These are phyloP conservation scores for Spergularia marina DNA, from an alignment of 148 eudicot species.

Conservation along the genomic window DNA sequence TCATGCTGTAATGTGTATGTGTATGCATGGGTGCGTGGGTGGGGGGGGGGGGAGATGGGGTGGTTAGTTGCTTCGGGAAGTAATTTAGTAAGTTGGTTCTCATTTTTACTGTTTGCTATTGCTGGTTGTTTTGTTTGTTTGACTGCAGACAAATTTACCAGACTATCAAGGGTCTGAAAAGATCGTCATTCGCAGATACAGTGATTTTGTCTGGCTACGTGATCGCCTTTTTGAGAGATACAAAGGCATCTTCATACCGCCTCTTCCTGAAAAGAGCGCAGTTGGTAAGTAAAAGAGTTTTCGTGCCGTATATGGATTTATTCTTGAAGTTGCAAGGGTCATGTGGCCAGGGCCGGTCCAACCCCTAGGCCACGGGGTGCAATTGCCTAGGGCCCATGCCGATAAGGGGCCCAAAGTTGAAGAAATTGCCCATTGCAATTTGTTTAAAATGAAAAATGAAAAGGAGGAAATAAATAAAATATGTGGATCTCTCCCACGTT, in stretches of 20 bases:
- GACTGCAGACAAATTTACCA: constrained; percentile 80
- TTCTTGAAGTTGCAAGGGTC: background rate
- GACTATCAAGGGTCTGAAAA: constrained; percentile 91
- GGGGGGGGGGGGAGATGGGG: too few species aligned
- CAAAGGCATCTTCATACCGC: constrained; percentile 95
- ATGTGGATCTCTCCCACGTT: too few species aligned
- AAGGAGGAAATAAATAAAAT: too few species aligned
- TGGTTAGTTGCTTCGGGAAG: too few species aligned
- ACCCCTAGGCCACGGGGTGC: too few species aligned
- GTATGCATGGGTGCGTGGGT: too few species aligned
- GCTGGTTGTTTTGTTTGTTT: constrained; percentile 11
- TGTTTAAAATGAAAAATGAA: too few species aligned
- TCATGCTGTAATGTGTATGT: too few species aligned
- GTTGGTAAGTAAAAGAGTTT: constrained; percentile 57
- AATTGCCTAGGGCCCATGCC: too few species aligned
- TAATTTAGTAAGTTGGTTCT: background rate
- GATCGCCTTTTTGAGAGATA: constrained; percentile 95
- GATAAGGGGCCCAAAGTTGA: too few species aligned
- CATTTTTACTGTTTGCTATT: constrained; percentile 1
- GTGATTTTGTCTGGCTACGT: constrained; percentile 89
- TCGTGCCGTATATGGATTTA: background rate
- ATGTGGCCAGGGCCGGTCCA: too few species aligned
- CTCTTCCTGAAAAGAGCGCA: constrained; percentile 98
- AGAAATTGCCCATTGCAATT: too few species aligned
- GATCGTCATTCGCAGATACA: constrained; percentile 91